phyloP scores from a whole-genome alignment of 306 rosid species.

The Inga leiocalycina region DNA sequence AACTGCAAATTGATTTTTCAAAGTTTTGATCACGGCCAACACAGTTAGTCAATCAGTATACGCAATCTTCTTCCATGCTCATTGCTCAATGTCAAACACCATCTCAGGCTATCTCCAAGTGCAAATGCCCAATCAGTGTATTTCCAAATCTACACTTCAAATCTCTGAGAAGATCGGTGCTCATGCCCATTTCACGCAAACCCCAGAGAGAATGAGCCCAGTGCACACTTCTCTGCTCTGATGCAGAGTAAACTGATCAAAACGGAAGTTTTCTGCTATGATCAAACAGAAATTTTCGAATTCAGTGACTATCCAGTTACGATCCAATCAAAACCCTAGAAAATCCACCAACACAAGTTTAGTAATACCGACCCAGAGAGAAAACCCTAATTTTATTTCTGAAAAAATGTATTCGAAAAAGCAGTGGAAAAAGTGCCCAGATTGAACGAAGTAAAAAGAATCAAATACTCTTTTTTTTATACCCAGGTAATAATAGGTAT shows the following conservation, averaged over 20 bases:
- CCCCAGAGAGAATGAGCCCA: constrained; percentile 32
- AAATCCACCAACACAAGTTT: constrained; percentile 24
- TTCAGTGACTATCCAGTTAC: constrained; percentile 33
- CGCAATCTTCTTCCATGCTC: constrained; percentile 78
- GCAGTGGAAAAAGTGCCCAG: constrained; percentile 11
- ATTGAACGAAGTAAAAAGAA: constrained; percentile 37
- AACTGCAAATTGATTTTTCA: constrained; percentile 25
- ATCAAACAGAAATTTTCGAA: constrained; percentile 35
- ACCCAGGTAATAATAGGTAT: constrained; percentile 40
- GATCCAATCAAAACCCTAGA: constrained; percentile 50
- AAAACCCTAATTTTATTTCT: constrained; percentile 42
- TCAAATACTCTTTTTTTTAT: constrained; percentile 30
- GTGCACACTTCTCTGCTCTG: constrained; percentile 24
- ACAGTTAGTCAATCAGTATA: constrained; percentile 42
- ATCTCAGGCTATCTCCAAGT: constrained; percentile 56
- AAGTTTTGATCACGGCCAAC: constrained; percentile 50
- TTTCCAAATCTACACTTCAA: constrained; percentile 38
- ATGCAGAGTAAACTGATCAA: constrained; percentile 29
- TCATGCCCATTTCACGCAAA: constrained; percentile 41
- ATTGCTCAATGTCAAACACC: constrained; percentile 45
- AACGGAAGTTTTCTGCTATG: constrained; percentile 30
- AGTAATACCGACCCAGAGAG: constrained; percentile 23
- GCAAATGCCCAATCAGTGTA: constrained; percentile 45
- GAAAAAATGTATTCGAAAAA: neutral
- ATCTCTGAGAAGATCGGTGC: constrained; percentile 27